Conservation (phyloP, 2,329 filamentous ascomycete genomes). For the Colletotrichum godetiae region DNA sequence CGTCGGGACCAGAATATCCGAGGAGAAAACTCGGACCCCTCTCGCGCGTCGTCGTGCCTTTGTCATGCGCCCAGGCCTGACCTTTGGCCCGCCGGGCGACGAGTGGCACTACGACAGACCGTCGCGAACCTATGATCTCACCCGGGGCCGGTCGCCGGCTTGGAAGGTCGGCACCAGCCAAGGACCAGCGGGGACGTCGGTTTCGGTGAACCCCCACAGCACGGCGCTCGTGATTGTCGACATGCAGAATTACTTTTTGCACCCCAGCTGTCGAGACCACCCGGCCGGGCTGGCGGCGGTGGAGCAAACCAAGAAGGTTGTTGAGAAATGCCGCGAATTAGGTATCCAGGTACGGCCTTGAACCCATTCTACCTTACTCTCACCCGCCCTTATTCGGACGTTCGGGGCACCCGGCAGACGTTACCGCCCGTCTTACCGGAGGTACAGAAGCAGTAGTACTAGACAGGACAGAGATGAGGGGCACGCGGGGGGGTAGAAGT, state of each 20-base stretch:
- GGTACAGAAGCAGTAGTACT: background rate
- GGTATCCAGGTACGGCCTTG: conserved; percentile 54
- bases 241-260: conserved; percentile 66
- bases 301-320: conserved; percentile 51
- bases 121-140: conserved; percentile 34
- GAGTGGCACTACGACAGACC: conserved; percentile 28
- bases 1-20: conserved; percentile 27
- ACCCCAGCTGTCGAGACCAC: conserved; percentile 45
- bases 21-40: conserved; percentile 19
- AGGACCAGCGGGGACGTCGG: conserved; percentile 32
- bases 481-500: too few species aligned
- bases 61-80: conserved; percentile 24
- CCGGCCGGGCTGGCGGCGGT: conserved; percentile 54
- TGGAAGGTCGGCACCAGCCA: conserved; percentile 29
- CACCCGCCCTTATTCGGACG: conserved; percentile 8
- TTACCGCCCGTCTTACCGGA: background rate
- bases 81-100: conserved; percentile 34
- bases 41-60: background rate
- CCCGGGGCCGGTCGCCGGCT: conserved; percentile 26
- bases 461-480: background rate
- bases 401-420: background rate
- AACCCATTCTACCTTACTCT: background rate
- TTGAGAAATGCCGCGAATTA: conserved; percentile 58
- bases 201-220: conserved; percentile 52
- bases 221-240: conserved; percentile 63